Base-by-base conservation (phyloP, 78 protist genomes). In the Chrysochromulina tobinii region DNA sequence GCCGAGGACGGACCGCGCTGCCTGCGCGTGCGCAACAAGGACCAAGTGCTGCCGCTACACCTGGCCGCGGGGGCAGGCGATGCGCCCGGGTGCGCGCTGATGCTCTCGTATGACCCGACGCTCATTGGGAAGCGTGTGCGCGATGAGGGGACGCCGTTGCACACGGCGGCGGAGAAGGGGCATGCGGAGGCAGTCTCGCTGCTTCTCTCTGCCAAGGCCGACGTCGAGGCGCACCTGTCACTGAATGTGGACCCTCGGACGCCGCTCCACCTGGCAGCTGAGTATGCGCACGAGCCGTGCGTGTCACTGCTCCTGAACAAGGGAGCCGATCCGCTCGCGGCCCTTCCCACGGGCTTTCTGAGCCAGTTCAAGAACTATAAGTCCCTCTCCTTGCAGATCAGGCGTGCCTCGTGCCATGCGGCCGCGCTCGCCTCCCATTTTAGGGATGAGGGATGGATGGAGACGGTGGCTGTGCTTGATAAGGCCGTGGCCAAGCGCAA, bases 251-350 rank as follows among this genome's bases (percentile, higher is more conserved):
- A 75, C 57, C 83, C 83, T 6, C 3, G 83, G 8, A 75, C 83
- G 25, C 83, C 83, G 23, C 83, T 75, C 38, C 83, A 50, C 25
- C 58, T 75, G 57, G 83, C 83, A 57, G 83, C 83, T 2, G 83
- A 75, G 83, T 75, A 75, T 15, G 83, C 58, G n/a, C 83, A 50
- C 51, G 83, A 38, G 83, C 58, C 6, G 58, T 75, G 83, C 23
- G 83, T 75, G 27, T 2, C 57, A n/a, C 2, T 11, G 51, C 54
- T 75, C 18, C 83, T 75, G 2, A 25, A 50, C 12, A 1, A 50
- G 23, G 83, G 83, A 11, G 83, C 83, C 58, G 57, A 75, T n/a
- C n/a, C 21, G 83, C 7, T 4, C 23, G 83, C 83, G 58, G 83
- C 3, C 25, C 57, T 75, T 54, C 83, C 83, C 1, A 1, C 57